Conservation (phyloP, 2,329 filamentous ascomycete genomes). For the Stagonosporopsis chrysanthemi region DNA sequence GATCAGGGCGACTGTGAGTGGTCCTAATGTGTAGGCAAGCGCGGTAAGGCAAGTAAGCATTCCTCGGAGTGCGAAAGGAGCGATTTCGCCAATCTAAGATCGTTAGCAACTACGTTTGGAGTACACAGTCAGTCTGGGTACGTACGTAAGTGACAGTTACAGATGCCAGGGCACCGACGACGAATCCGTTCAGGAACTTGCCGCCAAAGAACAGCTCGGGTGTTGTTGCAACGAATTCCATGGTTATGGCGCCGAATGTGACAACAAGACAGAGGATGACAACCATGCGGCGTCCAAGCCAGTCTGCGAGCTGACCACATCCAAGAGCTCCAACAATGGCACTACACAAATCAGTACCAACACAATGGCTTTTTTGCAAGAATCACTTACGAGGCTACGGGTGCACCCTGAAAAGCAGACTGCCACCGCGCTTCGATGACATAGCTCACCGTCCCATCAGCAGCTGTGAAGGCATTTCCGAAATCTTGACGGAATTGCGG, state of each 20-base stretch:
- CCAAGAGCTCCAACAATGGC: constrained; percentile 45
- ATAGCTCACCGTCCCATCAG: constrained; percentile 42
- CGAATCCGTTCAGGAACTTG: constrained; percentile 55
- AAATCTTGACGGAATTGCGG: constrained; percentile 58
- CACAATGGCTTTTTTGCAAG: neutral
- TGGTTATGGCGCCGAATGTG: constrained; percentile 50
- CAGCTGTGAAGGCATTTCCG: constrained; percentile 40
- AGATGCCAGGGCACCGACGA: constrained; percentile 50
- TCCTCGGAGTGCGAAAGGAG: constrained; percentile 51
- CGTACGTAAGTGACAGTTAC: constrained; percentile 43
- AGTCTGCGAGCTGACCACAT: constrained; percentile 49
- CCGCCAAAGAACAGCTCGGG: constrained; percentile 54
- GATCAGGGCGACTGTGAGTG: constrained; percentile 46
- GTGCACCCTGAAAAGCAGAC: constrained; percentile 46
- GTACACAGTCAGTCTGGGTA: neutral
- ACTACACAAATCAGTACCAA: constrained; percentile 1
- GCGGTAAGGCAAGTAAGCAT: constrained; percentile 51
- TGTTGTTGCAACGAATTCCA: constrained; percentile 53
- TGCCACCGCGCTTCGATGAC: constrained; percentile 54
- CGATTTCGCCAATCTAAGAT: constrained; percentile 49
- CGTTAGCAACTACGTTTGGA: neutral
- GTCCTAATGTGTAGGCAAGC: constrained; percentile 52
- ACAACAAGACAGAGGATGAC: constrained; percentile 49
- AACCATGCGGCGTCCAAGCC: constrained; percentile 45
- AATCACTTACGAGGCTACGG: constrained; percentile 41